A percentile compares a stretch with the other conserved stretches of the same genome.
Conservation (phyloP, 305 asterid species). For the Fraxinus floribunda region DNA sequence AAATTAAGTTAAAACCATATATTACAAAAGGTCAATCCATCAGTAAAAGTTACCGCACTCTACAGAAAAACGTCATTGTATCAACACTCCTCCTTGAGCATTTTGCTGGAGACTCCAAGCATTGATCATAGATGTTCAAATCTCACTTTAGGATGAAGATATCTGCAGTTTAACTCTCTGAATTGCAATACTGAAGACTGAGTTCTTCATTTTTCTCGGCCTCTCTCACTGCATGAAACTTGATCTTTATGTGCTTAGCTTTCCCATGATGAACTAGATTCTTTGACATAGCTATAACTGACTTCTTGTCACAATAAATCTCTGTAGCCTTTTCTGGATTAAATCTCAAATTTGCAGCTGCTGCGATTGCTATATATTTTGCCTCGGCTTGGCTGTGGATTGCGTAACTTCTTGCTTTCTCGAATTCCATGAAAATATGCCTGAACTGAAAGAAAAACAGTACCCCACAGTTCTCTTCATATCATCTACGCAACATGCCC, state of each 20-base stretch:
- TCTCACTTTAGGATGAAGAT: neutral
- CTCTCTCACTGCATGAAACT: no score
- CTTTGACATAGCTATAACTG: no score
- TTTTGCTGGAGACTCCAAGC: neutral
- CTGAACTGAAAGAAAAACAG: neutral
- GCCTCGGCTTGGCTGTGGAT: neutral
- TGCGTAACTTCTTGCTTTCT: neutral
- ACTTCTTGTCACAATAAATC: no score
- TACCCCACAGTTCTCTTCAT: neutral
- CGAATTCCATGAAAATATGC: neutral
- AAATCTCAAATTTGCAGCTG: neutral
- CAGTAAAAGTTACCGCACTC: neutral
- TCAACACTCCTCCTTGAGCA: neutral
- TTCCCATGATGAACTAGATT: no score
- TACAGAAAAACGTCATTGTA: neutral
- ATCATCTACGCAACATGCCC: neutral
- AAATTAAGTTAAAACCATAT: neutral
- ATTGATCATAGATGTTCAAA: neutral
- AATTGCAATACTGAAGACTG: neutral
- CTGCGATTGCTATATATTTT: no score
- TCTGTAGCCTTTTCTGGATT: neutral
- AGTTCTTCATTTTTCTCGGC: no score
- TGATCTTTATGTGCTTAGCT: no score
- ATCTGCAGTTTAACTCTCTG: neutral
- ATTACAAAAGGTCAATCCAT: no score